These are phyloP conservation scores for Centaurea solstitialis DNA, from an alignment of 129 eudicot species.

Conservation along the genomic window DNA sequence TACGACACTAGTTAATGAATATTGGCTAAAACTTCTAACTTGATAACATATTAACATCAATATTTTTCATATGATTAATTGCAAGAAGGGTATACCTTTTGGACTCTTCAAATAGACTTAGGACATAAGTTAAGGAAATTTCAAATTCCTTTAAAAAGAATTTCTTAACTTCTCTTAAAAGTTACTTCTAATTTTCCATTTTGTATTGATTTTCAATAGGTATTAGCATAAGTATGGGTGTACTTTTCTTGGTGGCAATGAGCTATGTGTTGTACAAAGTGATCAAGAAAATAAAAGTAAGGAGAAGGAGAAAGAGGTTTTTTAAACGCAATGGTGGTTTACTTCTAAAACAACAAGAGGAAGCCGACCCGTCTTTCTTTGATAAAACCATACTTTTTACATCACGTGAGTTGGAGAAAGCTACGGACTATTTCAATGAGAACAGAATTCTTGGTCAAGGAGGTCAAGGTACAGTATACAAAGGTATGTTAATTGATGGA, in stretches of 20 bases:
- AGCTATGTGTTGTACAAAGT: not conserved
- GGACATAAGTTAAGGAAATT: too few relatives aligned
- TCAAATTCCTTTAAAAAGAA: too few relatives aligned
- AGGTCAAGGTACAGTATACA: slow-evolving; percentile 39
- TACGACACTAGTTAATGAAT: too few relatives aligned
- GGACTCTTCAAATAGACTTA: too few relatives aligned
- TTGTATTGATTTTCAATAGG: too few relatives aligned
- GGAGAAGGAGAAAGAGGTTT: not conserved
- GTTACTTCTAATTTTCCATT: too few relatives aligned
- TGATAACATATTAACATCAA: too few relatives aligned
- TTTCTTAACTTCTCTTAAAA: too few relatives aligned
- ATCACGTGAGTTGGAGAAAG: slow-evolving; percentile 13
- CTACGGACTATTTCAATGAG: slow-evolving; percentile 31
- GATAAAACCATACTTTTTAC: slow-evolving; percentile 14
- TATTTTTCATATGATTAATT: too few relatives aligned
- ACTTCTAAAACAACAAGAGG: slow-evolving; percentile 19
- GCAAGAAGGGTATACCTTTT: too few relatives aligned
- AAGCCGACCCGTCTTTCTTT: not conserved
- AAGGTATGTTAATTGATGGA: slow-evolving; percentile 34
- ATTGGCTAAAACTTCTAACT: too few relatives aligned
- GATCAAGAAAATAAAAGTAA: slow-evolving; percentile 1
- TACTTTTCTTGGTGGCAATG: not conserved
- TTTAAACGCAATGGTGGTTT: slow-evolving; percentile 25
- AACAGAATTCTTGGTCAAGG: slow-evolving; percentile 35
- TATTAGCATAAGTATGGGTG: too few relatives aligned